Evolutionary conservation across 176 grass and related monocot species (phyloP).

Genomic region (Oryza brachyantha): DNA sequence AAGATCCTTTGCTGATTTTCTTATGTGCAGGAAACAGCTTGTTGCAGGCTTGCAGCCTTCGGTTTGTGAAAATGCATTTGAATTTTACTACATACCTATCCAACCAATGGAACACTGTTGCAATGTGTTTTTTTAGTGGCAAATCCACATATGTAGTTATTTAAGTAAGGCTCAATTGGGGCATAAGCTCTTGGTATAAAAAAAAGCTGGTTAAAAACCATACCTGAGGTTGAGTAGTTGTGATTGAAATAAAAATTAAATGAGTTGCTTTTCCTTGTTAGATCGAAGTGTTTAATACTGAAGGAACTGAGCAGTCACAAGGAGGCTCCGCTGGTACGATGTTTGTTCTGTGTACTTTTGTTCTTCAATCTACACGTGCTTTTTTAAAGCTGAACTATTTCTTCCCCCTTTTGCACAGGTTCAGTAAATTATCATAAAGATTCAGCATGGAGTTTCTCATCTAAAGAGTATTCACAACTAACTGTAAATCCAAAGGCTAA

Average conservation of each 20-base stretch:
- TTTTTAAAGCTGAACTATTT: background rate
- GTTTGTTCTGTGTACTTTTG: background rate
- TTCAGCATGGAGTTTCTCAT: constrained; percentile 44
- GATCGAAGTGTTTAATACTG: background rate
- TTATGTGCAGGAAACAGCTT: background rate
- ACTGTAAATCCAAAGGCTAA: constrained; percentile 34
- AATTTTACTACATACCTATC: background rate
- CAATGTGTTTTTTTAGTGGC: background rate
- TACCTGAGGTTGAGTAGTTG: background rate
- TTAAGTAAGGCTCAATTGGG: background rate
- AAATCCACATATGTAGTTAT: background rate
- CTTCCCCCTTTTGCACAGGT: constrained; percentile 40
- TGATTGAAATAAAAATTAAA: constrained; percentile 17
- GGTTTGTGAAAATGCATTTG: background rate
- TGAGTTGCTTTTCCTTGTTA: constrained; percentile 20
- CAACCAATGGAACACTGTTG: background rate
- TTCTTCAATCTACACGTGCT: background rate
- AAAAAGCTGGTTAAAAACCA: background rate
- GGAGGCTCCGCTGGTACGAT: constrained; percentile 41
- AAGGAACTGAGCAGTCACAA: constrained; percentile 19
- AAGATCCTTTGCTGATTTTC: background rate
- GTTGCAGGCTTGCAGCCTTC: background rate
- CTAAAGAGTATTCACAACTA: constrained; percentile 68
- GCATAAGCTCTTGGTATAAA: background rate
- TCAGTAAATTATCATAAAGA: constrained; percentile 32